Base-by-base conservation (phyloP, 208 protist genomes). In the Acanthamoeba castellanii region DNA sequence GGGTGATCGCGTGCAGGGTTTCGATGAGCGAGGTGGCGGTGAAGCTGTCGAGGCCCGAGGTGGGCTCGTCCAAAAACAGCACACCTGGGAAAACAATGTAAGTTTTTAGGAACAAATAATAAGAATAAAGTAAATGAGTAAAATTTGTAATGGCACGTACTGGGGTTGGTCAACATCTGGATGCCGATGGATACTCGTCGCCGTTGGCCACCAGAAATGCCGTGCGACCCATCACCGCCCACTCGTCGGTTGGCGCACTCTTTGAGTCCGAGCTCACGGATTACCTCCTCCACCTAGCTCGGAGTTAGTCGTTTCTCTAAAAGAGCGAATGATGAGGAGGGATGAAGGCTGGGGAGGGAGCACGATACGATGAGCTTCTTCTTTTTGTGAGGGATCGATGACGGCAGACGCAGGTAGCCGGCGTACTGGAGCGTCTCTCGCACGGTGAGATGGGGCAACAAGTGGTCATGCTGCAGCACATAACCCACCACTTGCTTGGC, bases 11-110 rank as follows among this genome's bases (percentile, higher is more conserved):
- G 18, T 96, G 96, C 45, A 99, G 92, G 70, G 97, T 96, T 61
- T 98, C 95, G 32, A 98, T 96, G 37, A 99, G 96, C 61, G 97
- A 97, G 18, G 94, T 96, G 22, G 98, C 98, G 34, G 96, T 98
- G 61, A 97, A 96, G 27, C 97, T 97, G 96, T 99, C 98, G 42
- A 99, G 96, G n/a, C 96, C 90, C 27, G 92, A 94, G 13, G 96
- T 96, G 2, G 96, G 96, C 78, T 96, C 95, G n/a, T 96, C 96
- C 84, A 96, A 68, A 27, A 96, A 96, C 64, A 96, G 32, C n/a
- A 97, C 76, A 47, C 42, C 42, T 47, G 3, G 37, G 37, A 37
- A 37, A 37, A 37, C 37, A 37, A 37, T 52, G 47, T 52, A 52
- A 11, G 7, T 4, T 4, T 11, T 52, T 16, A 7, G 59, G 0